Conservation (phyloP, 1,284 basidiomycete genomes). For the Ustilago curta region DNA sequence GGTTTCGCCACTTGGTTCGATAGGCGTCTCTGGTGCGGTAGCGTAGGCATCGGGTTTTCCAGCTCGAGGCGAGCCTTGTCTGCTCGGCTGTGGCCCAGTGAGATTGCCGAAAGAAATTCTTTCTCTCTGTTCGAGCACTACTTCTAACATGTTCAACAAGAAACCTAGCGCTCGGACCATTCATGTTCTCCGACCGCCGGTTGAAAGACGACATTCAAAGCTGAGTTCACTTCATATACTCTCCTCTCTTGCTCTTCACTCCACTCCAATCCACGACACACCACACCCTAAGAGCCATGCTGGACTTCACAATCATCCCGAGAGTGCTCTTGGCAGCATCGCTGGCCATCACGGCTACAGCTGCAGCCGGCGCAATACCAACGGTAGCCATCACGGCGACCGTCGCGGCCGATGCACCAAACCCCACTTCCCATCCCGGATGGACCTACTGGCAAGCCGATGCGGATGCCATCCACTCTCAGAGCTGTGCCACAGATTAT, state of each 20-base stretch:
- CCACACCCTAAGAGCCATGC: background rate
- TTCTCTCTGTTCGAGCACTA: no score
- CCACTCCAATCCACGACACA: background rate
- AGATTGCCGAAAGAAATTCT: no score
- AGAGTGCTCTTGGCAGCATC: constrained; percentile 3
- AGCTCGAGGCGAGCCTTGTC: no score
- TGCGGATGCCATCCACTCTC: background rate
- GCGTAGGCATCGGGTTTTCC: no score
- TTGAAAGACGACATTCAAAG: background rate
- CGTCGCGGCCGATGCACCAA: background rate
- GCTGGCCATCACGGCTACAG: background rate
- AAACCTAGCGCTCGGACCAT: no score
- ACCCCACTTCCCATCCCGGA: constrained; percentile 1
- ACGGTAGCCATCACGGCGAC: constrained; percentile 1
- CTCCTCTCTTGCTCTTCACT: background rate
- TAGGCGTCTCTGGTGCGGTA: no score
- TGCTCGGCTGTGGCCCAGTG: no score
- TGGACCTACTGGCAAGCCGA: constrained; percentile 22
- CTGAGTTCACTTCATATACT: background rate
- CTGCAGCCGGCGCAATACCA: background rate
- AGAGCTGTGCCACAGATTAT: constrained; percentile 8
- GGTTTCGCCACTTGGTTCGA: no score
- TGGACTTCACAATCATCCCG: background rate
- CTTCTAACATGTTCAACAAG: no score
- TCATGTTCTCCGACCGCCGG: no score